These are phyloP conservation scores for Pilaira anomala DNA, from an alignment of 192 early-diverging fungal genomes.

Conservation along the genomic window DNA sequence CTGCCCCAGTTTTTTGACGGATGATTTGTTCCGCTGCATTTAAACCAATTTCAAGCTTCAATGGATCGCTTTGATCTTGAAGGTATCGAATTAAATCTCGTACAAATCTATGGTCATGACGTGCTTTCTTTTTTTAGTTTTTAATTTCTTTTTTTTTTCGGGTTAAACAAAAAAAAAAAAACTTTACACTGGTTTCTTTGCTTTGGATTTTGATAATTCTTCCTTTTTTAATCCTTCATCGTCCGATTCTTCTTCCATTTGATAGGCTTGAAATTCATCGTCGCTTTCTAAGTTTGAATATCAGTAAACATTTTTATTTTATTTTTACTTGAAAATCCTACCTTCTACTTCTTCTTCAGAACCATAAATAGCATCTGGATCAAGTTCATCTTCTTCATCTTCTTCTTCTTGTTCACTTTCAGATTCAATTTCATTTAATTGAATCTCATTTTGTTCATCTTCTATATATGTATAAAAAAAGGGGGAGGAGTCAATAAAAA, in stretches of 20 bases:
- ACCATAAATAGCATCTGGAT: slow-evolving; percentile 13
- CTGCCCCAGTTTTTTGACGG: slow-evolving; percentile 23
- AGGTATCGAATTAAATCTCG: slow-evolving; percentile 30
- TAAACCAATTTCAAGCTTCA: slow-evolving; percentile 32
- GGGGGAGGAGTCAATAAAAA: neutral
- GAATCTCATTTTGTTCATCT: neutral
- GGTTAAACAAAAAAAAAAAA: neutral
- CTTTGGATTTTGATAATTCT: neutral
- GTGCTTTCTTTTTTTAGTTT: neutral
- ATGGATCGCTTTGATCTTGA: slow-evolving; percentile 29
- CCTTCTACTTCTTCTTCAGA: neutral
- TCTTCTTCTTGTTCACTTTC: neutral
- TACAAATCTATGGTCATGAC: slow-evolving; percentile 17
- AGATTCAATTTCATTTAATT: neutral
- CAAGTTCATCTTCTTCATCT: slow-evolving; percentile 12
- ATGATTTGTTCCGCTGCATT: slow-evolving; percentile 25
- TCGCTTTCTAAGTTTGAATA: neutral
- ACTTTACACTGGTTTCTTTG: slow-evolving; percentile 26
- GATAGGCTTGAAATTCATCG: slow-evolving; percentile 17
- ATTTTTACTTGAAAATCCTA: neutral
- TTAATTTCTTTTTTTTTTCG: neutral
- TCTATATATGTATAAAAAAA: neutral
- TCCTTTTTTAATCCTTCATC: slow-evolving; percentile 1
- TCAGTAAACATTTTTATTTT: too few relatives aligned
- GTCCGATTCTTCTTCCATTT: slow-evolving; percentile 14